Conservation (phyloP, 2,329 filamentous ascomycete genomes). For the Colletotrichum higginsianum region DNA sequence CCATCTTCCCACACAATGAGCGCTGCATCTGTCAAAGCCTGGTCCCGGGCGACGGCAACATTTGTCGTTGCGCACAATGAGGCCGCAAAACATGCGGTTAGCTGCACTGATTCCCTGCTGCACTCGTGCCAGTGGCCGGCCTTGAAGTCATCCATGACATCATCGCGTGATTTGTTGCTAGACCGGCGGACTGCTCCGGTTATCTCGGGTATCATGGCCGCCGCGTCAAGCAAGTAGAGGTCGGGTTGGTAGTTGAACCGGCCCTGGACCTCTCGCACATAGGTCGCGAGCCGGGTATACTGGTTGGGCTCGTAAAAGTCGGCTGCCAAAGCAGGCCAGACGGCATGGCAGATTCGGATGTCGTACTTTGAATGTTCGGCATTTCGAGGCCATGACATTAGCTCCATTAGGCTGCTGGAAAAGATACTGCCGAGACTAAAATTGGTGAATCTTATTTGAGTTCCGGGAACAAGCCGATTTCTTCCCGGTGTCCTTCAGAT, state of each 20-base stretch:
- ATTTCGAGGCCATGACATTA: too few relatives aligned
- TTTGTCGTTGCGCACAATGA: neutral
- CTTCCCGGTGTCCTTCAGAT: too few relatives aligned
- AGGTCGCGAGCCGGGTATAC: neutral
- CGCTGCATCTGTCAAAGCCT: neutral
- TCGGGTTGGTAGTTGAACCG: neutral
- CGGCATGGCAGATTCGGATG: neutral
- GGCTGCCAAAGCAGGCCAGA: neutral
- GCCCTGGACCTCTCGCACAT: neutral
- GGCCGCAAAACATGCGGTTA: neutral
- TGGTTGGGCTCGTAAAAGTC: neutral
- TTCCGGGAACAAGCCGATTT: too few relatives aligned
- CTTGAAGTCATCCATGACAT: neutral
- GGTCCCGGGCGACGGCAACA: neutral
- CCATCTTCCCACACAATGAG: neutral
- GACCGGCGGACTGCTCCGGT: too few relatives aligned
- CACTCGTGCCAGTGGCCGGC: neutral
- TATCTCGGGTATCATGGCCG: neutral
- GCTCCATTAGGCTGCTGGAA: too few relatives aligned
- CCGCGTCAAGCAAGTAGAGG: neutral
- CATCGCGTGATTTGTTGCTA: neutral
- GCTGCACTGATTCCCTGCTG: too few relatives aligned
- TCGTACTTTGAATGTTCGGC: too few relatives aligned
- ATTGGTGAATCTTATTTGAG: too few relatives aligned
- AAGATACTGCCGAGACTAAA: too few relatives aligned